Conservation (phyloP, 768 basidiomycete species). For the Tylopilus vinaceipallidus region DNA sequence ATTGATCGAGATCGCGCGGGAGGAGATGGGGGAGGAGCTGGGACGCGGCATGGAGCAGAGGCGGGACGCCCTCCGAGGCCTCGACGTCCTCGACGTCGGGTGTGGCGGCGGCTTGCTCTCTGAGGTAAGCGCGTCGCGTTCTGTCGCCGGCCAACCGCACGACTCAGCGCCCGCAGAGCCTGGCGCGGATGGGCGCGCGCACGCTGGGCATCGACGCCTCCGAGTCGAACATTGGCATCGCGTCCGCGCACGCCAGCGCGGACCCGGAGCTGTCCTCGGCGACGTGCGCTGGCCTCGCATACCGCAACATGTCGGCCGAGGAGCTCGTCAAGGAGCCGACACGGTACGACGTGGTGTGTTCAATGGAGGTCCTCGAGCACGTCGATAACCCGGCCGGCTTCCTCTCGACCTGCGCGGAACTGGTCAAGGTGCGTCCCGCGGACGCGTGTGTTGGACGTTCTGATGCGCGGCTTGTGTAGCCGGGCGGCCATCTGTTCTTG, state of each 20-base stretch:
- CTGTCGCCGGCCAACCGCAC: neutral
- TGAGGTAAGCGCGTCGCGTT: conserved; percentile 56
- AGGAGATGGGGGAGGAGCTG: conserved; percentile 43
- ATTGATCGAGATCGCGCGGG: conserved; percentile 57
- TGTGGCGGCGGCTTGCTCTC: conserved; percentile 94
- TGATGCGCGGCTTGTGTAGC: conserved; percentile 45
- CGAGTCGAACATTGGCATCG: conserved; percentile 80
- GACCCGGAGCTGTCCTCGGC: conserved; percentile 59
- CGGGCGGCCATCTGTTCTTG: conserved; percentile 92
- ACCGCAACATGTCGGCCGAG: conserved; percentile 76
- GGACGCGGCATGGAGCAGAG: conserved; percentile 29
- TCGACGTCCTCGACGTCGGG: conserved; percentile 85
- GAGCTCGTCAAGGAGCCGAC: conserved; percentile 58
- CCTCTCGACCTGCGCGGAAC: conserved; percentile 72
- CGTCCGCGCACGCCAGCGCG: conserved; percentile 72
- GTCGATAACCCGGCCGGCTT: conserved; percentile 90
- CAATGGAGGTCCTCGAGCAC: conserved; percentile 98
- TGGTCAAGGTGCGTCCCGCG: conserved; percentile 71
- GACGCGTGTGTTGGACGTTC: neutral
- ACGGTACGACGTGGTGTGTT: conserved; percentile 89
- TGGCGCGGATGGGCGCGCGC: conserved; percentile 84
- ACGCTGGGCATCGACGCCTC: conserved; percentile 94
- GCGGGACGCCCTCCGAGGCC: conserved; percentile 49
- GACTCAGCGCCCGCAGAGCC: conserved; percentile 50
- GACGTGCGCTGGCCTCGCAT: conserved; percentile 46